phyloP scores from a whole-genome alignment of 768 basidiomycete genomes.

The Termitomyces sp. region DNA sequence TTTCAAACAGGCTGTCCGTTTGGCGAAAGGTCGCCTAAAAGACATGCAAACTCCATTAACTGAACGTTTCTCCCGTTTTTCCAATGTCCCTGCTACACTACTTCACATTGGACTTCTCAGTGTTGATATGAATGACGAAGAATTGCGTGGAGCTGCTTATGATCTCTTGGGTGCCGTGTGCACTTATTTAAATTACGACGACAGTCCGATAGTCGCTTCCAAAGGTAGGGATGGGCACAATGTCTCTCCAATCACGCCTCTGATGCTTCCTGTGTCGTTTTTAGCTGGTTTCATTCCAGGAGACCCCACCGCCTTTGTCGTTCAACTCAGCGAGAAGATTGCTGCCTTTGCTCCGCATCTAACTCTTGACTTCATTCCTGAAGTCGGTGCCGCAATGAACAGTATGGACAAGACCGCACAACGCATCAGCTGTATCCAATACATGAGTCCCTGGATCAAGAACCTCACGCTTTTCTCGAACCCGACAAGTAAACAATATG shows the following conservation, averaged over 20 bases:
- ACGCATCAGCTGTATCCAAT: slow-evolving; percentile 70
- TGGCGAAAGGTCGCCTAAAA: slow-evolving; percentile 68
- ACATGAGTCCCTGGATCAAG: slow-evolving; percentile 85
- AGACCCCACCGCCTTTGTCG: slow-evolving; percentile 55
- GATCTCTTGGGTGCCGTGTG: slow-evolving; percentile 76
- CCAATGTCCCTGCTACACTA: slow-evolving; percentile 80
- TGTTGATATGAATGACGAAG: slow-evolving; percentile 66
- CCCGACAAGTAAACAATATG: slow-evolving; percentile 61
- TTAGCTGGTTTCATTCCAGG: slow-evolving; percentile 69
- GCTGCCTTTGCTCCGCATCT: slow-evolving; percentile 73
- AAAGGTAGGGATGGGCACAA: slow-evolving; percentile 43
- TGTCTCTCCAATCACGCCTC: not conserved
- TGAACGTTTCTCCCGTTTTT: slow-evolving; percentile 71
- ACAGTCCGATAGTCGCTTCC: slow-evolving; percentile 60
- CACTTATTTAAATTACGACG: slow-evolving; percentile 72
- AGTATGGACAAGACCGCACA: slow-evolving; percentile 43
- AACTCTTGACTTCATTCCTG: slow-evolving; percentile 85
- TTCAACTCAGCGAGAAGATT: slow-evolving; percentile 63
- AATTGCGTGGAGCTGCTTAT: slow-evolving; percentile 73
- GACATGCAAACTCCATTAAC: slow-evolving; percentile 44
- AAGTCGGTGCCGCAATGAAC: slow-evolving; percentile 68
- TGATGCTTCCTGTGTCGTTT: not conserved
- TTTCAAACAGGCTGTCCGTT: slow-evolving; percentile 53
- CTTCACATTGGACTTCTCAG: slow-evolving; percentile 85
- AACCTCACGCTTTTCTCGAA: slow-evolving; percentile 71